phyloP scores from a whole-genome alignment of 495 filamentous ascomycete genomes.

The Aspergillus baeticus region DNA sequence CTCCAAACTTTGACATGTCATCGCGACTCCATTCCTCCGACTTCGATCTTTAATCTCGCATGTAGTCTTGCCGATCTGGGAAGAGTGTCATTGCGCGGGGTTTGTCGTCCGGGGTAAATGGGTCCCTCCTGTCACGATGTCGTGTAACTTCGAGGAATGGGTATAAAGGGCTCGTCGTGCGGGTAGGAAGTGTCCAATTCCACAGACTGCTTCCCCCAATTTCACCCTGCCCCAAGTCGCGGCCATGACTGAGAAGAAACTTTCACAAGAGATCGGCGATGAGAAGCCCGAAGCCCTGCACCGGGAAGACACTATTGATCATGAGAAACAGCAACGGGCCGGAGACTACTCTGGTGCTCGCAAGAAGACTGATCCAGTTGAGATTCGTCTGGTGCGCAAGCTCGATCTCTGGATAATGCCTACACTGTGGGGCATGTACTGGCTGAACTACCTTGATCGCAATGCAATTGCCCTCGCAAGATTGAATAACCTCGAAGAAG shows the following conservation, averaged over 20 bases:
- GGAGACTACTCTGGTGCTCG: conserved; percentile 39
- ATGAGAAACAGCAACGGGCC: neutral
- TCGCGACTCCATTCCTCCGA: neutral
- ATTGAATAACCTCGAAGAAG: conserved; percentile 38
- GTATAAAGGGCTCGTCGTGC: neutral
- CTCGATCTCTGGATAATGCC: conserved; percentile 49
- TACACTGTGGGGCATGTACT: conserved; percentile 49
- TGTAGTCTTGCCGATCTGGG: neutral
- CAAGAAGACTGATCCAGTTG: conserved; percentile 37
- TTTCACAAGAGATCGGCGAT: neutral
- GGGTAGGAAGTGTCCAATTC: neutral
- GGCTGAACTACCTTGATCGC: conserved; percentile 47
- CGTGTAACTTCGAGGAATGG: neutral
- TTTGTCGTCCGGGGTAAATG: neutral
- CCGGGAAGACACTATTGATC: conserved; percentile 5
- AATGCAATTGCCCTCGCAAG: conserved; percentile 29
- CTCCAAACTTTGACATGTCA: neutral
- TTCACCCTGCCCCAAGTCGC: neutral
- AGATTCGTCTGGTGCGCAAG: conserved; percentile 46
- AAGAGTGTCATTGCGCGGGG: neutral
- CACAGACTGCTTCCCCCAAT: neutral
- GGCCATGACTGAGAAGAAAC: neutral
- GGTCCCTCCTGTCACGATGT: neutral
- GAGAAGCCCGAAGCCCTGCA: conserved; percentile 5
- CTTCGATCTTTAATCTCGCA: neutral